A percentile compares a stretch with the other conserved stretches of the same genome.
Evolutionary conservation across 257 asterid species (phyloP).

Genomic region (Nemophila menziesii): DNA sequence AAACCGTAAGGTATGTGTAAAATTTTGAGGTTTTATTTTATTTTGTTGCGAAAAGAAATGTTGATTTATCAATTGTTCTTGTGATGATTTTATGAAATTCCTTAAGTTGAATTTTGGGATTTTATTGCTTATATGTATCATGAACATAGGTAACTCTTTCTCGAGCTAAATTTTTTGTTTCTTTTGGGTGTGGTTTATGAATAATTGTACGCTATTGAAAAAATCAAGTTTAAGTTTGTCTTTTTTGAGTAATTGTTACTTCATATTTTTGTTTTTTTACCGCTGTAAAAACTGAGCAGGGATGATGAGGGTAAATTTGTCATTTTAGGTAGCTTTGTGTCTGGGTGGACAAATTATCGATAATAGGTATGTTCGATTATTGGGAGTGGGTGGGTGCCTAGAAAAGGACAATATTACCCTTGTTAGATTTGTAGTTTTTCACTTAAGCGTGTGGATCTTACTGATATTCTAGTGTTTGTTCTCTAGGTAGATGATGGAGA

Average conservation of each 20-base stretch:
- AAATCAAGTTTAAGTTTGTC: neutral
- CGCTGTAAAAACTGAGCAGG: conserved; percentile 14
- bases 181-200: neutral
- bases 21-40: too few species aligned
- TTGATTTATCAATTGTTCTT: neutral
- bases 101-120: neutral
- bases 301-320: conserved; percentile 29
- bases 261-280: conserved; percentile 9
- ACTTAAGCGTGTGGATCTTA: neutral
- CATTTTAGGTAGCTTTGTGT: conserved; percentile 7
- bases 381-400: conserved; percentile 16
- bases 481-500: neutral
- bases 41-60: neutral
- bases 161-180: too few species aligned
- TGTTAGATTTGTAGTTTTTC: neutral
- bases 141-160: neutral
- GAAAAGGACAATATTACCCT: conserved; percentile 19
- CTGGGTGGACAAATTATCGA: conserved; percentile 13
- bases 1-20: neutral
- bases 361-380: conserved; percentile 5
- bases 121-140: too few species aligned
- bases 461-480: neutral
- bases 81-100: neutral
- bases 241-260: neutral
- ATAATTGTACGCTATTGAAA: neutral